phyloP scores from a whole-genome alignment of 176 grass and related monocot species.

The Pontederia crassipes region DNA sequence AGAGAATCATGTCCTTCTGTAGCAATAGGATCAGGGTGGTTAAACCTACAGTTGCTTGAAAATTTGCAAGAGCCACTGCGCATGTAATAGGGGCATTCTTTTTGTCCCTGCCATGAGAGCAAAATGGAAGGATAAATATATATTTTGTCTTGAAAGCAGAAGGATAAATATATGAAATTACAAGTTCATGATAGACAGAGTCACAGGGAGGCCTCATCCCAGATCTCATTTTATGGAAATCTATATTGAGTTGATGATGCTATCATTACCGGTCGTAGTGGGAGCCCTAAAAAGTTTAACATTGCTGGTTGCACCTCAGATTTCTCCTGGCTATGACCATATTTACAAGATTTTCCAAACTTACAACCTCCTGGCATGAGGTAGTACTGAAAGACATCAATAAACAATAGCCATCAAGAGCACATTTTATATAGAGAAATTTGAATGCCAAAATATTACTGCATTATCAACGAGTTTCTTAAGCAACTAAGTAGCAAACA shows the following conservation, averaged over 20 bases:
- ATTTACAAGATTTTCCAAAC: constrained; percentile 6
- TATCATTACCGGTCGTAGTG: constrained; percentile 11
- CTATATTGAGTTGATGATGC: background rate
- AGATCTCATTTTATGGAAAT: background rate
- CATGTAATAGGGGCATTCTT: constrained; percentile 16
- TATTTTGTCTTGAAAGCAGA: too few relatives aligned
- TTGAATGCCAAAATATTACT: too few relatives aligned
- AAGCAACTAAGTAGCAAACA: too few relatives aligned
- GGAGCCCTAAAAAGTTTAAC: constrained; percentile 12
- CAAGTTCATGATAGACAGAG: background rate
- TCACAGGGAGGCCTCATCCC: background rate
- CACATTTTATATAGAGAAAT: too few relatives aligned
- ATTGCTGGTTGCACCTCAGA: background rate
- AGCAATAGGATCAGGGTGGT: constrained; percentile 4
- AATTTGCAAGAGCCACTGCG: constrained; percentile 9
- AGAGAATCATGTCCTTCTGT: background rate
- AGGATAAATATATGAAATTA: too few relatives aligned
- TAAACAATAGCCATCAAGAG: too few relatives aligned
- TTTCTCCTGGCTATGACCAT: constrained; percentile 2
- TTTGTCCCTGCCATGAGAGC: constrained; percentile 1
- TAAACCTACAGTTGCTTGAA: constrained; percentile 8
- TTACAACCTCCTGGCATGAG: constrained; percentile 6
- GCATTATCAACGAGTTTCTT: too few relatives aligned
- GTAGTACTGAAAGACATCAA: constrained; percentile 9
- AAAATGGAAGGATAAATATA: background rate